Percentiles rank a stretch among this genome's conserved stretches.
These are phyloP conservation scores for Solanum paucissectum DNA, from an alignment of 257 asterid species.

Conservation along the genomic window DNA sequence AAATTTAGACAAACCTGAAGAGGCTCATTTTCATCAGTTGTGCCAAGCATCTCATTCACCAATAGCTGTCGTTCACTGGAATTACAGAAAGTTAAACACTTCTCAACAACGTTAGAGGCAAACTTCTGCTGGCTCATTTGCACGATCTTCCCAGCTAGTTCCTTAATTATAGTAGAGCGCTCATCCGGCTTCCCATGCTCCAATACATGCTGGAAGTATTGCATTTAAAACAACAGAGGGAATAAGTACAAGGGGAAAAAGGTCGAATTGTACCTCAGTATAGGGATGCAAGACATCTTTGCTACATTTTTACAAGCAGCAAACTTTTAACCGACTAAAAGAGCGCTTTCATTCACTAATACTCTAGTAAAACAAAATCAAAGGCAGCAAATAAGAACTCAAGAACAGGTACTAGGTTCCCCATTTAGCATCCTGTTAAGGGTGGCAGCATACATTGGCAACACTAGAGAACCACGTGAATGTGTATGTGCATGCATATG, in stretches of 20 bases:
- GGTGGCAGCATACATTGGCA: not conserved
- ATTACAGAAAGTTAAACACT: conserved; percentile 19
- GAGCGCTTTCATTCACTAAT: not conserved
- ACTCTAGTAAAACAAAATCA: not conserved
- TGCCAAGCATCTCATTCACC: conserved; percentile 23
- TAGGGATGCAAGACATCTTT: not conserved
- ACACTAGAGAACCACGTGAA: not conserved
- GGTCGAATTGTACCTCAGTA: not conserved
- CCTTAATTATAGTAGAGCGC: conserved; percentile 15
- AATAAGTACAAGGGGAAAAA: not conserved
- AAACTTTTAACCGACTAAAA: not conserved
- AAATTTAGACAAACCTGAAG: conserved; percentile 12
- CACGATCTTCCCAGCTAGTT: conserved; percentile 22
- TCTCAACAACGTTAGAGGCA: conserved; percentile 21
- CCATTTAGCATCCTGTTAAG: not conserved
- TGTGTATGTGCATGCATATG: not conserved
- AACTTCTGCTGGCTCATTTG: conserved; percentile 27
- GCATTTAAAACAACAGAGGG: not conserved
- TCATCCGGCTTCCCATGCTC: conserved; percentile 23
- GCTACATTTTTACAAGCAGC: not conserved
- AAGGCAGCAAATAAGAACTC: not conserved
- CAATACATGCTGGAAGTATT: conserved; percentile 22
- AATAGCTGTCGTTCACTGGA: conserved; percentile 17
- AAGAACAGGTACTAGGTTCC: not conserved
- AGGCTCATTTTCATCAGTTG: conserved; percentile 25